Base-by-base conservation (phyloP, 1,284 basidiomycete species). In the Melampsora abietis-canadensis region DNA sequence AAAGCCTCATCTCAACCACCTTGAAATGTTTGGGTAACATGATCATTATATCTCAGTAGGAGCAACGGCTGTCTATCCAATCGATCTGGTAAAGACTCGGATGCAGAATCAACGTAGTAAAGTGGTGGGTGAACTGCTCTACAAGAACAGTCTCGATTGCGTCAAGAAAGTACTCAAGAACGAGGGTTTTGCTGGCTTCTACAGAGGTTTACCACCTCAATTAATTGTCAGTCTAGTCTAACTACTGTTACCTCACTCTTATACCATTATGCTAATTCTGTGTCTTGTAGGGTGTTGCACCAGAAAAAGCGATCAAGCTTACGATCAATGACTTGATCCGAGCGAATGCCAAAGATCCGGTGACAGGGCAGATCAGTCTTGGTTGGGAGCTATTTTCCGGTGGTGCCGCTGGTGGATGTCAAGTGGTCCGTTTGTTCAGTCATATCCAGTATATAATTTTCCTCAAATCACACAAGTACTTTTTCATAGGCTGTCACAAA, bases 81-180 rank as follows among this genome's bases (percentile, higher is more conserved):
- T 95, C 82, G 92, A 95, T 83, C 86, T 94, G 82, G 92, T 90
- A 89, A 81, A 85, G 90, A 91, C 79, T 61, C 79, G 93, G 70
- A 94, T 98, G 87, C 95, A 98, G 85, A 98, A 98, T 83, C 95
- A 98, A 82, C 88, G 94, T 24, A 92, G 89, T 77, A 93, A 90
- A 27, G 92, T 97, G 51, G 94, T 96, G 62, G 94, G 94, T 63
- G 93, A 97, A 83, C 84, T 96, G 80, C 83, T 96, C 67, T 97
- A 97, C 85, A 91, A 92, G 84, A 96, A 95, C 85, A 93, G 92
- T 78, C 81, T 90, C 63, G 95, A 99, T 82, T 99, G 95, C 82
- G 90, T 94, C 51, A 86, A 87, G 79, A 98, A 96, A 82, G 95
- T 98, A 48, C 89, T 97, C 82, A 87, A 88, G 75, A 97, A 97